These are phyloP conservation scores for Mortierella sp. DNA, from an alignment of 371 early-diverging fungal genomes.

Conservation along the genomic window DNA sequence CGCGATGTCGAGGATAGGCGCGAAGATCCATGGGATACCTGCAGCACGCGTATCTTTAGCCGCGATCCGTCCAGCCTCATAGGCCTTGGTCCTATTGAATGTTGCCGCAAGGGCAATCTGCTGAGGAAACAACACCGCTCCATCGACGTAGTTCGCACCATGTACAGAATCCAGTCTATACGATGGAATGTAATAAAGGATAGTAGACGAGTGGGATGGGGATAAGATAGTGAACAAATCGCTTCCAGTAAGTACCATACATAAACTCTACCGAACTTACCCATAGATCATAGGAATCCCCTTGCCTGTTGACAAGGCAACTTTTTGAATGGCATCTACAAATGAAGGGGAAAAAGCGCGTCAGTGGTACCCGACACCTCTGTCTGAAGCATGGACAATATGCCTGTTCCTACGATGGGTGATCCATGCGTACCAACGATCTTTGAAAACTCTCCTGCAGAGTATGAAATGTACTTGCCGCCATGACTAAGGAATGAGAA, in stretches of 20 bases:
- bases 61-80: constrained; percentile 57
- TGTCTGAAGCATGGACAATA: no score
- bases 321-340: constrained; percentile 54
- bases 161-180: constrained; percentile 71
- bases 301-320: constrained; percentile 55
- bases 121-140: constrained; percentile 59
- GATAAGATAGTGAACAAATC: no score
- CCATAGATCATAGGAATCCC: constrained; percentile 59
- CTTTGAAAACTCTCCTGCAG: constrained; percentile 56
- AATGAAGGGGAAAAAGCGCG: neutral
- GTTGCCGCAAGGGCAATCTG: constrained; percentile 62
- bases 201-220: neutral
- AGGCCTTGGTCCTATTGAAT: constrained; percentile 56
- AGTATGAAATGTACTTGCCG: constrained; percentile 57
- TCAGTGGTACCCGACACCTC: no score
- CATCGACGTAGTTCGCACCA: constrained; percentile 74
- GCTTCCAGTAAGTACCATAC: no score
- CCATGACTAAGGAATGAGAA: no score
- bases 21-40: constrained; percentile 71
- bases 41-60: constrained; percentile 67
- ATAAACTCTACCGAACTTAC: no score
- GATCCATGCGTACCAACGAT: constrained; percentile 58
- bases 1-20: constrained; percentile 71
- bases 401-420: no score
- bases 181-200: neutral